phyloP scores from a whole-genome alignment of 164 flowering plant genomes.

The Saururus chinensis region DNA sequence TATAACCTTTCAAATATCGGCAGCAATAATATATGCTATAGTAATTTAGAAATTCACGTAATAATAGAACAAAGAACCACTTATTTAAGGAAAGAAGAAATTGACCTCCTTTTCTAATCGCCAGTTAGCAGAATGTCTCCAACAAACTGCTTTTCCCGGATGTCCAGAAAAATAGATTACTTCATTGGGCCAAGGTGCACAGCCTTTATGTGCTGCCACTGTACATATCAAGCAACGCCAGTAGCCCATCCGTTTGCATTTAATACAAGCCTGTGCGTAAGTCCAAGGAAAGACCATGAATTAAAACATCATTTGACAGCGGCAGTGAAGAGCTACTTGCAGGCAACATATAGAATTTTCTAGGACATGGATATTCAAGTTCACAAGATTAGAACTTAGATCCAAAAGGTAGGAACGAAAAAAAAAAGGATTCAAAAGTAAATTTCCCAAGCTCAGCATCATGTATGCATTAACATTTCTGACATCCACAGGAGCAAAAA shows the following conservation, averaged over 20 bases:
- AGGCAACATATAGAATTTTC: background rate
- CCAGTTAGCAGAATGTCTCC: constrained; percentile 88
- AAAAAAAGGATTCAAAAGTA: too few species aligned
- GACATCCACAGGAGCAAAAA: too few species aligned
- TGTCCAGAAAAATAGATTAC: constrained; percentile 35
- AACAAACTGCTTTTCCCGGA: constrained; percentile 63
- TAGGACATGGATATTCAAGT: too few species aligned
- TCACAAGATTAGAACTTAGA: too few species aligned
- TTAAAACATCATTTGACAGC: background rate
- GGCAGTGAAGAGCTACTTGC: background rate
- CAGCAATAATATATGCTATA: background rate
- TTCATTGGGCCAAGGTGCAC: constrained; percentile 73
- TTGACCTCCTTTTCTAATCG: constrained; percentile 69
- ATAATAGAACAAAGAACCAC: background rate
- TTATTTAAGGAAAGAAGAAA: constrained; percentile 43
- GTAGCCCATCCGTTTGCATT: constrained; percentile 49
- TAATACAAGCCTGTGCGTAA: constrained; percentile 49
- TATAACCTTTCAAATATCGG: background rate
- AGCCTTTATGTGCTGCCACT: constrained; percentile 64
- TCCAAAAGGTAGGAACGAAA: too few species aligned
- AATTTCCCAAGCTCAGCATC: too few species aligned
- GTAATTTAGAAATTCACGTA: background rate
- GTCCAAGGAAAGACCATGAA: background rate
- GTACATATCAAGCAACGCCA: constrained; percentile 72
- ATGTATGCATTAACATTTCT: too few species aligned